Evolutionary conservation across 1,284 basidiomycete genomes (phyloP).

Genomic region (Grifola frondosa): DNA sequence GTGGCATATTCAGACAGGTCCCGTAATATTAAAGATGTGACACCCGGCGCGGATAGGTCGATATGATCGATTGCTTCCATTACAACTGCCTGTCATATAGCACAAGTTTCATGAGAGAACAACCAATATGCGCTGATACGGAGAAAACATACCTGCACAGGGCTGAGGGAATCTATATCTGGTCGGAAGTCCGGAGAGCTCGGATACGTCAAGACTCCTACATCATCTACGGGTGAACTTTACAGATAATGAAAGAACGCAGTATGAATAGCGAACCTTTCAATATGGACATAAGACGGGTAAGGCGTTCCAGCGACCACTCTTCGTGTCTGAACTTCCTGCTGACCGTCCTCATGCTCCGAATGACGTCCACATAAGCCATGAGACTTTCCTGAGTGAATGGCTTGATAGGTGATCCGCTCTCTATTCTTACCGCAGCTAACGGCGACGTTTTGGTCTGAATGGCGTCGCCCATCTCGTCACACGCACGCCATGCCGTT

Average conservation of each 20-base stretch:
- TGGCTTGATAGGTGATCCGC: conserved; percentile 33
- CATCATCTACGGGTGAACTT: conserved; percentile 4
- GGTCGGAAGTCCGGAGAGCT: conserved; percentile 84
- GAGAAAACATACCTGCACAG: conserved; percentile 64
- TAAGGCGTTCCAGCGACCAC: conserved; percentile 64
- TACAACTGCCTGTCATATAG: conserved; percentile 54
- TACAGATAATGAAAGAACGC: conserved; percentile 6
- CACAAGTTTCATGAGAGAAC: conserved; percentile 11
- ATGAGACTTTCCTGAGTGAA: conserved; percentile 90
- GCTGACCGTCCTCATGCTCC: conserved; percentile 53
- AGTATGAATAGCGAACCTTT: conserved; percentile 52
- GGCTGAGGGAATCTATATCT: conserved; percentile 82
- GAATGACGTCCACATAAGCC: conserved; percentile 73
- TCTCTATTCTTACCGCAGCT: conserved; percentile 2
- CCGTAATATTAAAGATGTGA: conserved; percentile 72
- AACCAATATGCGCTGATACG: not conserved
- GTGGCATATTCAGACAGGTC: conserved; percentile 86
- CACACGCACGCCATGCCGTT: conserved; percentile 71
- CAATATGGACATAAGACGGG: conserved; percentile 72
- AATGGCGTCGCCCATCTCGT: conserved; percentile 58
- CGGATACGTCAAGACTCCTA: conserved; percentile 79
- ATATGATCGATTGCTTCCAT: conserved; percentile 69
- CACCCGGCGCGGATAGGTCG: conserved; percentile 59
- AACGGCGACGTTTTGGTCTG: conserved; percentile 14
- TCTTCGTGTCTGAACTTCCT: conserved; percentile 50